Percentiles rank a stretch among this genome's conserved stretches.
Evolutionary conservation across 2,329 filamentous ascomycete genomes (phyloP).

Genomic region (Claviceps pazoutovae): DNA sequence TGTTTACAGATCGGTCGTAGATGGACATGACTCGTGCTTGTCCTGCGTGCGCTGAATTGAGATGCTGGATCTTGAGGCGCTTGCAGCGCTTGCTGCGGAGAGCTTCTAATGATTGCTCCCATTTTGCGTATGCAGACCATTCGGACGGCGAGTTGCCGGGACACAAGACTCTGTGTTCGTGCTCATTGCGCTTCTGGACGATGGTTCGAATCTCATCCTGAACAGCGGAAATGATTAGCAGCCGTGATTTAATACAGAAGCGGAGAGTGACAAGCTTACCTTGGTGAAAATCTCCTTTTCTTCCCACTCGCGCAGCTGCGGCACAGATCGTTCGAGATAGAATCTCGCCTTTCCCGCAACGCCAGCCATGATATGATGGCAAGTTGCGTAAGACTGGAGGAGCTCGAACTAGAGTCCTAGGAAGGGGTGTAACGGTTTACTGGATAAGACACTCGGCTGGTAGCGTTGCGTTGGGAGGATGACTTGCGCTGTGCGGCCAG

Average conservation of each 20-base stretch:
- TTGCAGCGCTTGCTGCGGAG: conserved; percentile 73
- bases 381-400: not conserved
- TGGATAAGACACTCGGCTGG: not conserved
- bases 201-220: conserved; percentile 84
- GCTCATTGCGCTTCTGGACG: conserved; percentile 79
- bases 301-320: conserved; percentile 84
- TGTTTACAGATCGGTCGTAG: conserved; percentile 71
- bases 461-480: not conserved
- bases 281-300: conserved; percentile 81
- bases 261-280: conserved; percentile 27
- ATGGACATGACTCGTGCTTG: conserved; percentile 79
- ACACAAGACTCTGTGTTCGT: conserved; percentile 80
- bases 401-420: not conserved
- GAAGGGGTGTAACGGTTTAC: too few relatives aligned
- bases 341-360: conserved; percentile 90
- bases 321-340: conserved; percentile 82
- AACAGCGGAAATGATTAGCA: not conserved
- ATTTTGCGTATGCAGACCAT: conserved; percentile 70
- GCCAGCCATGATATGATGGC: conserved; percentile 60
- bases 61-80: conserved; percentile 59
- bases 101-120: conserved; percentile 56
- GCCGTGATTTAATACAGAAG: not conserved
- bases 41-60: conserved; percentile 52
- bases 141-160: conserved; percentile 64
- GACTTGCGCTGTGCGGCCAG: not conserved